Percentiles rank a stretch among this genome's conserved stretches.
Conservation (phyloP, 371 early-diverging fungal genomes). For the Mucor lusitanicus region DNA sequence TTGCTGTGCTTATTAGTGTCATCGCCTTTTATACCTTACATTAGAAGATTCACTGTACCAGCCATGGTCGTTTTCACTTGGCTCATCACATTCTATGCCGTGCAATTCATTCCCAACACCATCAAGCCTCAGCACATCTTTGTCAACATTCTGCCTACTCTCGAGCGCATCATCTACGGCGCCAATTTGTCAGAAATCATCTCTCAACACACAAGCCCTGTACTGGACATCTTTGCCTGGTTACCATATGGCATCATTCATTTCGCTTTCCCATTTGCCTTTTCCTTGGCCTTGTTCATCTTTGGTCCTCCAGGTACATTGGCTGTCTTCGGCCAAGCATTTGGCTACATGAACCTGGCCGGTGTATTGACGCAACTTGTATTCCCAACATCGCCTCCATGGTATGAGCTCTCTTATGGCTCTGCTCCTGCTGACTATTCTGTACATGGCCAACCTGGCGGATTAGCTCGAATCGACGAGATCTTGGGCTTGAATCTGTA, state of each 20-base stretch:
- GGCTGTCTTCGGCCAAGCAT: slow-evolving; percentile 57
- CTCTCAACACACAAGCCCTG: slow-evolving; percentile 49
- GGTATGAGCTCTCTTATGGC: slow-evolving; percentile 66
- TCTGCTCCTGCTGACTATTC: slow-evolving; percentile 66
- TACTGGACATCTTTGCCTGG: slow-evolving; percentile 71
- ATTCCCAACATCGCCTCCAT: slow-evolving; percentile 76
- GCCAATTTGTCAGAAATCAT: slow-evolving; percentile 69
- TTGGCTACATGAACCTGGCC: slow-evolving; percentile 73
- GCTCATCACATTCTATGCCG: slow-evolving; percentile 66
- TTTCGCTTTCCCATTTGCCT: slow-evolving; percentile 65
- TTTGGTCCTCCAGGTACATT: slow-evolving; percentile 58
- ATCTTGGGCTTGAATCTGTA: slow-evolving; percentile 69
- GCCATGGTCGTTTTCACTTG: slow-evolving; percentile 66
- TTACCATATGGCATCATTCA: slow-evolving; percentile 78
- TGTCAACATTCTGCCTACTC: slow-evolving; percentile 65
- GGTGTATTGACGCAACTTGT: slow-evolving; percentile 72
- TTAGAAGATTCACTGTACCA: slow-evolving; percentile 53
- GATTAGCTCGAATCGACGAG: slow-evolving; percentile 71
- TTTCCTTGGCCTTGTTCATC: slow-evolving; percentile 47
- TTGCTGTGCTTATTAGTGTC: slow-evolving; percentile 20
- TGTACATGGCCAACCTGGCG: slow-evolving; percentile 74
- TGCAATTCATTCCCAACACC: slow-evolving; percentile 62
- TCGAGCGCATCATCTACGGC: slow-evolving; percentile 71
- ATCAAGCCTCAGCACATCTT: slow-evolving; percentile 65
- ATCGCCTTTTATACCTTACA: slow-evolving; percentile 37